Percentiles rank a stretch among this genome's conserved stretches.
phyloP scores from a whole-genome alignment of 495 filamentous ascomycete species.

The Neurospora cerealis region DNA sequence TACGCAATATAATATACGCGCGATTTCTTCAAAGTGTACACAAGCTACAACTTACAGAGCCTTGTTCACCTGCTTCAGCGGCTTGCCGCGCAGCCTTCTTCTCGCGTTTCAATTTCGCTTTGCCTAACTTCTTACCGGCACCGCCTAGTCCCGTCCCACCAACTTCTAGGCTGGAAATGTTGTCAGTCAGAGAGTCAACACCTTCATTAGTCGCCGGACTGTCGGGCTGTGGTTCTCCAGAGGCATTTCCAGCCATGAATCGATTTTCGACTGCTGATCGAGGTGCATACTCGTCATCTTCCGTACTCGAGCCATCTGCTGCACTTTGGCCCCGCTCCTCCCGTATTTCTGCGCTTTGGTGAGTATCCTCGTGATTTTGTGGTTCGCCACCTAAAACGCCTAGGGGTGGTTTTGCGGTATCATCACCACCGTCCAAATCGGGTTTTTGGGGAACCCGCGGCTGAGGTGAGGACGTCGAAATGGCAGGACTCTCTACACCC shows the following conservation, averaged over 20 bases:
- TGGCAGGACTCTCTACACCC: constrained; percentile 20
- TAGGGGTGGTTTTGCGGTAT: background rate
- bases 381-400: background rate
- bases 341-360: background rate
- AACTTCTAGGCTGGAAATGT: constrained; percentile 9
- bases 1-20: background rate
- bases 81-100: constrained; percentile 64
- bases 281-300: constrained; percentile 37
- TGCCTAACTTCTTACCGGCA: constrained; percentile 53
- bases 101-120: constrained; percentile 79
- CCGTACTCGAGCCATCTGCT: constrained; percentile 4
- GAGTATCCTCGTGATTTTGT: background rate
- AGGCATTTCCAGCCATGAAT: constrained; percentile 8
- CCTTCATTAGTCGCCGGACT: background rate
- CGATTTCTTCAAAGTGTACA: background rate
- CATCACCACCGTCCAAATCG: background rate
- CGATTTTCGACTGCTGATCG: constrained; percentile 30
- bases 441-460: background rate
- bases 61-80: constrained; percentile 24
- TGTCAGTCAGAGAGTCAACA: constrained; percentile 4
- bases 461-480: constrained; percentile 36
- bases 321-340: background rate
- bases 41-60: constrained; percentile 20
- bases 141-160: constrained; percentile 6
- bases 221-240: background rate